Conservation (phyloP, 768 basidiomycete species). For the Sarcodon sp. region DNA sequence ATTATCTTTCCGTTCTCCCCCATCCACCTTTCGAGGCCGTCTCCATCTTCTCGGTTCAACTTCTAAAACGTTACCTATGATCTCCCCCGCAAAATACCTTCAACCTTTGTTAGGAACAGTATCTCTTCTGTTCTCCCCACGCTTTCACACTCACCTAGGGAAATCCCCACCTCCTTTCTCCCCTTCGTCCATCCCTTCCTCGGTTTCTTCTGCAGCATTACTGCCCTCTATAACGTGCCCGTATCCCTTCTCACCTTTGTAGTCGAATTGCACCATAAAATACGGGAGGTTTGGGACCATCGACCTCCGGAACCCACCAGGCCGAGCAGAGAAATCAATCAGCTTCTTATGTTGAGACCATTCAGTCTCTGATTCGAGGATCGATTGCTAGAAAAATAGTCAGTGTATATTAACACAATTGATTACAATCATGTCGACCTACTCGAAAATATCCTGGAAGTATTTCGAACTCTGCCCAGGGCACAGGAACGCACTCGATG, state of each 20-base stretch:
- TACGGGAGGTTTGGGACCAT: conserved; percentile 97
- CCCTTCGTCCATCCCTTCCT: conserved; percentile 64
- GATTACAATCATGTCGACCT: conserved; percentile 6
- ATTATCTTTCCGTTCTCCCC: conserved; percentile 54
- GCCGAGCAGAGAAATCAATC: conserved; percentile 83
- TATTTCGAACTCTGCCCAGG: conserved; percentile 78
- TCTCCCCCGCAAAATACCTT: conserved; percentile 92
- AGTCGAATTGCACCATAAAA: conserved; percentile 98
- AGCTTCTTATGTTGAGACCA: background rate
- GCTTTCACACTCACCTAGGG: conserved; percentile 42
- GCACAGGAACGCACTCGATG: conserved; percentile 90
- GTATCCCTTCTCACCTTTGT: conserved; percentile 96
- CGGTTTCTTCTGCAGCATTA: conserved; percentile 43
- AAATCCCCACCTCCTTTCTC: conserved; percentile 90
- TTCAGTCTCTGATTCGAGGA: conserved; percentile 83
- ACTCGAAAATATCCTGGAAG: conserved; percentile 93
- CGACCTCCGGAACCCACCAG: conserved; percentile 87
- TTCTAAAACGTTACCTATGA: conserved; percentile 85
- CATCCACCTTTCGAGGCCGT: conserved; percentile 65
- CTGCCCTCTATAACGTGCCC: conserved; percentile 97
- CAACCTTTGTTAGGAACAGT: background rate
- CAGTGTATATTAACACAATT: background rate
- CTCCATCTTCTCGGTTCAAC: conserved; percentile 82
- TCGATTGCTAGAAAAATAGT: conserved; percentile 58
- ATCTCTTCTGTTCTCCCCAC: background rate